Evolutionary conservation across 2,329 filamentous ascomycete genomes (phyloP), one percentile per base, ranked within the genome.

Genomic region (Graphilbum sp.): DNA sequence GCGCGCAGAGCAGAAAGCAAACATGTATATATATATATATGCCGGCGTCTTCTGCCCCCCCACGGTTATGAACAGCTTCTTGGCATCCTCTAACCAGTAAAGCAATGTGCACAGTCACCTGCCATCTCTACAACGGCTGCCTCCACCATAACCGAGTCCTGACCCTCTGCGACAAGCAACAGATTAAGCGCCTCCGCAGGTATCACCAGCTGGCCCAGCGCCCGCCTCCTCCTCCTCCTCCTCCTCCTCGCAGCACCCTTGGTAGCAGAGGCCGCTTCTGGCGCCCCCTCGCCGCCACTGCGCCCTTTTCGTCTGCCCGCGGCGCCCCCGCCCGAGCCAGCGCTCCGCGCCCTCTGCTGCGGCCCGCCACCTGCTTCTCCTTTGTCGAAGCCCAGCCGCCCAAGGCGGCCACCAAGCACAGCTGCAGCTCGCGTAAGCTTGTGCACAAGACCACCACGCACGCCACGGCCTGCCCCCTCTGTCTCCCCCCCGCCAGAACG

Each of bases 21-120:
- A n/a, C n/a, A n/a, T n/a, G n/a, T n/a, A n/a, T n/a, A n/a, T n/a
- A n/a, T n/a, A n/a, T n/a, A n/a, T n/a, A n/a, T n/a, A n/a, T n/a
- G n/a, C n/a, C n/a, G n/a, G n/a, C n/a, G n/a, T n/a, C n/a, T n/a
- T n/a, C n/a, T n/a, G n/a, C n/a, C n/a, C n/a, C n/a, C n/a, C n/a
- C n/a, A n/a, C n/a, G n/a, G n/a, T n/a, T n/a, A n/a, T n/a, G n/a
- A n/a, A n/a, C n/a, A n/a, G n/a, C n/a, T n/a, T n/a, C n/a, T n/a
- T n/a, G n/a, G n/a, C n/a, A n/a, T n/a, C n/a, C n/a, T n/a, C n/a
- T n/a, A n/a, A n/a, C n/a, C n/a, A n/a, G n/a, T n/a, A n/a, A n/a
- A n/a, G n/a, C n/a, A n/a, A 43, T 43, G 41, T 43, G 41, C 21
- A 25, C 30, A n/a, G 33, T 39, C 31, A 36, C 23, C 23, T 41